These are phyloP conservation scores for Mucor irregularis DNA, from an alignment of 371 early-diverging fungal species.

Conservation along the genomic window DNA sequence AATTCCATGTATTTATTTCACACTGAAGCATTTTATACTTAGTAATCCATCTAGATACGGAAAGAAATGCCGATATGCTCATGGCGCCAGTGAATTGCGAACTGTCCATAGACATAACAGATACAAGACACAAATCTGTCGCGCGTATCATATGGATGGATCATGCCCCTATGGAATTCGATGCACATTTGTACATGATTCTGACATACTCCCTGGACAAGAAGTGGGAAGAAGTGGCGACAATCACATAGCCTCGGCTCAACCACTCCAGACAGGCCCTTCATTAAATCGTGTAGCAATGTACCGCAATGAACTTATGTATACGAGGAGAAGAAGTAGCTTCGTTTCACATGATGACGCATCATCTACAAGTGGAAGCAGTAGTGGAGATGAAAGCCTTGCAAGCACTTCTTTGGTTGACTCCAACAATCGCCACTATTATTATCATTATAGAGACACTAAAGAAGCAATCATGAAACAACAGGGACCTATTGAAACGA, in stretches of 20 bases:
- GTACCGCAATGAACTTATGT: no score
- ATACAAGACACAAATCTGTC: constrained; percentile 93
- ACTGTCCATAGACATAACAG: constrained; percentile 85
- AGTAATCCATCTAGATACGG: constrained; percentile 66
- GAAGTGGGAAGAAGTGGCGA: not conserved
- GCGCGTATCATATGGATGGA: constrained; percentile 90
- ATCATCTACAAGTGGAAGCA: not conserved
- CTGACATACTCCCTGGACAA: not conserved
- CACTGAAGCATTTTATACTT: not conserved
- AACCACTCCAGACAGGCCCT: no score
- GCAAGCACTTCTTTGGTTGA: not conserved
- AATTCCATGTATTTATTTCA: not conserved
- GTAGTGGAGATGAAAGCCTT: constrained; percentile 4
- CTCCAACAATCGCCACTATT: constrained; percentile 6
- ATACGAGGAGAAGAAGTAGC: constrained; percentile 13
- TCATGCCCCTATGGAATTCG: constrained; percentile 91
- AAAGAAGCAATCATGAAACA: constrained; percentile 10
- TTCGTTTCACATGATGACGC: not conserved
- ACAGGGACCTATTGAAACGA: constrained; percentile 20
- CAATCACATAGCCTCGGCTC: not conserved
- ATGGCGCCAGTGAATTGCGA: constrained; percentile 82
- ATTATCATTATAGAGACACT: not conserved
- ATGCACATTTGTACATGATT: constrained; percentile 93
- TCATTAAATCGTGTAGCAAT: no score
- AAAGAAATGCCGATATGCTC: constrained; percentile 96